phyloP scores from a whole-genome alignment of 441 rosid genomes.

The Cnidoscolus chayamansa region DNA sequence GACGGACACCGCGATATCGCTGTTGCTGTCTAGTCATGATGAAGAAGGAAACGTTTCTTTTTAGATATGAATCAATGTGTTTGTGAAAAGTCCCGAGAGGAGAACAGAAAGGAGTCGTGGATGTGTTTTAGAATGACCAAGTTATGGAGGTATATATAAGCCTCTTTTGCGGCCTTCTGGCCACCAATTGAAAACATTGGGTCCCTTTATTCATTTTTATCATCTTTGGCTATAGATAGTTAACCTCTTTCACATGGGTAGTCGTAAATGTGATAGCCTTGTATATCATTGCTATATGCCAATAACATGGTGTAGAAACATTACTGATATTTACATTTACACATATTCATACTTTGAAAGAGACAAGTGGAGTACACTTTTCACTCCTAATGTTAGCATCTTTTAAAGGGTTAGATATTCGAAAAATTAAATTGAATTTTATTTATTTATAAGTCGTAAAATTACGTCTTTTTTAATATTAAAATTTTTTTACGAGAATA shows the following conservation, averaged over 20 bases:
- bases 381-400: not conserved
- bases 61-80: slow-evolving; percentile 14
- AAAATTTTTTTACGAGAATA: too few species aligned
- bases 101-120: not conserved
- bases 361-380: slow-evolving; percentile 13
- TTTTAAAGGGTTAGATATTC: too few species aligned
- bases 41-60: slow-evolving; percentile 17
- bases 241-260: slow-evolving; percentile 8
- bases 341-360: not conserved
- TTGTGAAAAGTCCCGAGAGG: slow-evolving; percentile 26
- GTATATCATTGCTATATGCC: not conserved
- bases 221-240: not conserved
- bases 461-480: too few species aligned
- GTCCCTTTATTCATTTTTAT: not conserved
- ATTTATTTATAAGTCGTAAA: too few species aligned
- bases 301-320: not conserved
- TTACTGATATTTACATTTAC: not conserved
- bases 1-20: slow-evolving; percentile 92
- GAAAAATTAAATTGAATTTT: too few species aligned
- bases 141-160: slow-evolving; percentile 27
- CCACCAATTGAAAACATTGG: not conserved
- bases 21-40: slow-evolving; percentile 77
- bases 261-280: not conserved
- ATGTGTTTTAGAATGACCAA: not conserved
- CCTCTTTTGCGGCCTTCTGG: slow-evolving; percentile 35